Base-by-base conservation (phyloP, 371 early-diverging fungal genomes). In the Catenaria anguillulae region DNA sequence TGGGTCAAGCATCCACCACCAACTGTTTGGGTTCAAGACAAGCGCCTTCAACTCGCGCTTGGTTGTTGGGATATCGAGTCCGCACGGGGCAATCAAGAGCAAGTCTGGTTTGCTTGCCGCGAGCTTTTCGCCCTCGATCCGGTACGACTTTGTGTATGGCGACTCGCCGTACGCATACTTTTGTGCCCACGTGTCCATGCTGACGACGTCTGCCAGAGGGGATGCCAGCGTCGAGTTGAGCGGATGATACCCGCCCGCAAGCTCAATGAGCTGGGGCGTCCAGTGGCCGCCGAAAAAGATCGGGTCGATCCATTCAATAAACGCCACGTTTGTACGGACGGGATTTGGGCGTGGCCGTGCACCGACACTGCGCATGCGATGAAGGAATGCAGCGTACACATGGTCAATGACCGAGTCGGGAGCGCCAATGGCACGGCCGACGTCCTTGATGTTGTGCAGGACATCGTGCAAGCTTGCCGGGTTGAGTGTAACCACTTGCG, bases 281-380 rank as follows among this genome's bases (percentile, higher is more conserved):
- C 70, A 61, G 43, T 35, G 54, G 29, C 35, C 31, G 46, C 35
- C 58, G 24, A 62, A 59, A 15, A 37, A 62, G 12, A 54, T 52
- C 33, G 83, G 83, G 54, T 75, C 79, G 12, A 73, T 70, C 83
- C 83, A 83, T 60, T 83, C 83, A 45, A 80, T 66, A 64, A 83
- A 80, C 58, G 72, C 62, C 40, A 75, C 72, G 62, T 71, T 56
- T n/a, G n/a, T n/a, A n/a, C n/a, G n/a, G n/a, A n/a, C n/a, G n/a
- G n/a, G n/a, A n/a, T n/a, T n/a, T n/a, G n/a, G n/a, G n/a, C n/a
- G n/a, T 56, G 70, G 63, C 36, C 48, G 56, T 24, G 24, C 58
- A 50, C 67, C 26, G 24, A 65, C 73, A 19, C 34, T 33, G 31
- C 69, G 64, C 24, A 77, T 65, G 19, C 78, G 60, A 1, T 33